Evolutionary conservation across 2,329 filamentous ascomycete species (phyloP).

Genomic region (Hymenoscyphus infarciens): DNA sequence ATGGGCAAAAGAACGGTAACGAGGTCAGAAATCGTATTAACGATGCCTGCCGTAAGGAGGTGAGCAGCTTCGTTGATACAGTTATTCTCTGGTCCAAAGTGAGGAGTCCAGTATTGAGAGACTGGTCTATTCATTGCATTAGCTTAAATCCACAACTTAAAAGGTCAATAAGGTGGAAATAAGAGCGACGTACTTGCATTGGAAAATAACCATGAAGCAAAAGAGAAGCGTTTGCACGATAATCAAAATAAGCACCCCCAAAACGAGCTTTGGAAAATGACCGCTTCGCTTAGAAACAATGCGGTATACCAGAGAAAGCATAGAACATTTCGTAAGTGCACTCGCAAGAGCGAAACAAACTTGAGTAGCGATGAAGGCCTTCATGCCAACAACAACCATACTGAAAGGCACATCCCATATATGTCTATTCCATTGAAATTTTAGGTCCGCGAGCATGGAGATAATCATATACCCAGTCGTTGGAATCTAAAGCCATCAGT

Average conservation of each 20-base stretch:
- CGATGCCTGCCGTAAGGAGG: constrained; percentile 50
- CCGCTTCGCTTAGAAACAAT: constrained; percentile 37
- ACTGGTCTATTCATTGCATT: constrained; percentile 33
- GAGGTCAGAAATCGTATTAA: constrained; percentile 58
- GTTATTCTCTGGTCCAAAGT: constrained; percentile 30
- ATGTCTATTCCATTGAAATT: constrained; percentile 39
- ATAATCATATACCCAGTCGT: constrained; percentile 37
- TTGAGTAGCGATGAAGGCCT: constrained; percentile 38
- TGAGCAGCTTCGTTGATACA: constrained; percentile 50
- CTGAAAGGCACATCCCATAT: constrained; percentile 39
- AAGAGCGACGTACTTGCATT: constrained; percentile 38
- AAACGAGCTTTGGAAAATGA: constrained; percentile 31
- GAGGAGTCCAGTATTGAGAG: constrained; percentile 38
- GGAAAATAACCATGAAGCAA: constrained; percentile 37
- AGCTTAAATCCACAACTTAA: not conserved
- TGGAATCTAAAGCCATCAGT: constrained; percentile 28
- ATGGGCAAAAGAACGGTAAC: constrained; percentile 50
- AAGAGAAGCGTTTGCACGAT: constrained; percentile 34
- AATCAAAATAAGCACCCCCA: constrained; percentile 36
- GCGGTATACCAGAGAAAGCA: constrained; percentile 33
- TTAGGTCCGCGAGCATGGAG: constrained; percentile 35
- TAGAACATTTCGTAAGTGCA: constrained; percentile 38
- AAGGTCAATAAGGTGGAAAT: not conserved
- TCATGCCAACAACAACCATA: constrained; percentile 34
- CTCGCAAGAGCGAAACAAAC: constrained; percentile 38